Evolutionary conservation across 495 filamentous ascomycete species (phyloP).

Genomic region (Podospora sp.): DNA sequence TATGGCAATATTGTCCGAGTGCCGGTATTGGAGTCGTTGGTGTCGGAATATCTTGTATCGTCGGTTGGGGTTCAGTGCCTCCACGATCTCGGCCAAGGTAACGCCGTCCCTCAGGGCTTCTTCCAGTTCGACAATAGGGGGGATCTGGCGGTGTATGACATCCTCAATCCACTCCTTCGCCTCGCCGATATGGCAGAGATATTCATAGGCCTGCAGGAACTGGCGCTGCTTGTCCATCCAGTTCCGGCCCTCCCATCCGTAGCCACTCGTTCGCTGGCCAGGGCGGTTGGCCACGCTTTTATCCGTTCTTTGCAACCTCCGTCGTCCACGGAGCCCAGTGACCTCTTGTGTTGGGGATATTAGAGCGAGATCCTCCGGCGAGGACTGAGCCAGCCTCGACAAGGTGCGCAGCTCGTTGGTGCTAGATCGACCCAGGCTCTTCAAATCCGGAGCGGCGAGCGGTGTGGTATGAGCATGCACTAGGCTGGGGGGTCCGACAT

Average conservation of each 20-base stretch:
- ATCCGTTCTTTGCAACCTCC: conserved; percentile 76
- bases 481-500: conserved; percentile 40
- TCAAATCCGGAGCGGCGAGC: conserved; percentile 69
- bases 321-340: conserved; percentile 79
- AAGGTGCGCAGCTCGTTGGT: conserved; percentile 88
- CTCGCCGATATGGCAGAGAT: conserved; percentile 98
- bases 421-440: conserved; percentile 77
- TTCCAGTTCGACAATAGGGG: conserved; percentile 94
- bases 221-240: conserved; percentile 99
- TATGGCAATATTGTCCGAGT: conserved; percentile 93
- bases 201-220: conserved; percentile 97
- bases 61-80: conserved; percentile 77
- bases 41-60: conserved; percentile 81
- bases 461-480: conserved; percentile 51
- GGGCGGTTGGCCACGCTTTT: conserved; percentile 47
- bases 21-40: conserved; percentile 84
- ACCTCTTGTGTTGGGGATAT: conserved; percentile 77
- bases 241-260: conserved; percentile 79
- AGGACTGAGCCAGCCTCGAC: conserved; percentile 78
- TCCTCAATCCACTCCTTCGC: conserved; percentile 99
- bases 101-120: conserved; percentile 92
- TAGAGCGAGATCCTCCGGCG: conserved; percentile 77
- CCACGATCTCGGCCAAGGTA: conserved; percentile 93
- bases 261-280: conserved; percentile 54
- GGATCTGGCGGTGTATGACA: conserved; percentile 83